phyloP scores from a whole-genome alignment of 345 rosid species.

The Punica granatum region DNA sequence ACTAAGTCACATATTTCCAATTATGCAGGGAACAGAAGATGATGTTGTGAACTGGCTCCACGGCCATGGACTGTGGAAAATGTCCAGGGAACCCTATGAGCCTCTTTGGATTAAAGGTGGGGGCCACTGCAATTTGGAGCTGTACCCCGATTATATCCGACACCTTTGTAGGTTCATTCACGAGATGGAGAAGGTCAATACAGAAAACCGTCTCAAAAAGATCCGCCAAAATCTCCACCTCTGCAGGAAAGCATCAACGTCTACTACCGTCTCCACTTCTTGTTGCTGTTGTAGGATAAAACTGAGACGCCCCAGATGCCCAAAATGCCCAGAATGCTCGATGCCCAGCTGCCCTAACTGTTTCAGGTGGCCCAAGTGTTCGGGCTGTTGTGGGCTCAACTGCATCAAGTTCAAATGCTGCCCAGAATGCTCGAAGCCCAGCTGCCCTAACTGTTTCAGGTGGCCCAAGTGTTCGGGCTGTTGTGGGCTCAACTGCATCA shows the following conservation, averaged over 20 bases:
- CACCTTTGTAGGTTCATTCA: constrained; percentile 75
- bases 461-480: constrained; percentile 32
- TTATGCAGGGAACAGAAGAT: constrained; percentile 83
- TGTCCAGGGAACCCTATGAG: constrained; percentile 83
- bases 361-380: constrained; percentile 28
- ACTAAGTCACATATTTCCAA: neutral
- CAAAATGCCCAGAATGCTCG: constrained; percentile 18
- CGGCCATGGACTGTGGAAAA: constrained; percentile 85
- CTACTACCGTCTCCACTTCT: constrained; percentile 8
- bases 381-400: too few relatives aligned
- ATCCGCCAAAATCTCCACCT: constrained; percentile 46
- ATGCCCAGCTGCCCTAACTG: constrained; percentile 17
- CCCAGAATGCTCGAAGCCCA: constrained; percentile 9
- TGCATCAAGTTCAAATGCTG: too few relatives aligned
- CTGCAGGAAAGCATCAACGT: constrained; percentile 26
- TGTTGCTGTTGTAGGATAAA: constrained; percentile 49
- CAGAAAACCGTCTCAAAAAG: constrained; percentile 62
- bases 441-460: constrained; percentile 19
- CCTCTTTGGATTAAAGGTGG: constrained; percentile 99
- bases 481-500: too few relatives aligned
- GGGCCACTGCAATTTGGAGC: constrained; percentile 96
- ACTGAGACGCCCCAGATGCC: constrained; percentile 37
- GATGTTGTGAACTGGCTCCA: constrained; percentile 98
- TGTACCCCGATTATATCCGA: constrained; percentile 83
- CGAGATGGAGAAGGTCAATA: constrained; percentile 82